phyloP scores from a whole-genome alignment of 2,329 filamentous ascomycete species.

The Colletotrichum sp. region DNA sequence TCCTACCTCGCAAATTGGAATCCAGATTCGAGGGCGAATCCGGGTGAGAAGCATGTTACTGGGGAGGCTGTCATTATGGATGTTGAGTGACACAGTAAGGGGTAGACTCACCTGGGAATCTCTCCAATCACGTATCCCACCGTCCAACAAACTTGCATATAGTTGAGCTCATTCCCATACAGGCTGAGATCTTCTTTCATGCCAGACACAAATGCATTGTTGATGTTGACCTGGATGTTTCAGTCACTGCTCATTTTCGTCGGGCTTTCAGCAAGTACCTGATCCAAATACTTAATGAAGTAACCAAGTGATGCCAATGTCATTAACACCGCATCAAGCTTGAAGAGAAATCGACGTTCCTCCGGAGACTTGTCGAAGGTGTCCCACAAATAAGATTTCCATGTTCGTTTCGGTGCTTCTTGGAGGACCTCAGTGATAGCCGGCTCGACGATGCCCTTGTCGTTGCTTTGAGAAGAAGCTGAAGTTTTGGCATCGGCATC shows the following conservation, averaged over 20 bases:
- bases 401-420: constrained; percentile 39
- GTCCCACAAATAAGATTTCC: constrained; percentile 54
- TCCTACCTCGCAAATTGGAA: constrained; percentile 31
- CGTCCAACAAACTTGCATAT: constrained; percentile 29
- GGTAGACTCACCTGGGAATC: constrained; percentile 22
- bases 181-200: constrained; percentile 28
- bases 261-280: neutral
- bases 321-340: constrained; percentile 43
- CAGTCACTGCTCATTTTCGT: neutral
- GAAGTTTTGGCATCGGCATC: neutral
- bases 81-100: neutral
- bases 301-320: constrained; percentile 32
- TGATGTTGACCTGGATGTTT: constrained; percentile 35
- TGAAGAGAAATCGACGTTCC: constrained; percentile 44
- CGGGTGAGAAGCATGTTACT: constrained; percentile 37
- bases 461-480: neutral
- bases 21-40: constrained; percentile 30
- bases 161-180: constrained; percentile 29
- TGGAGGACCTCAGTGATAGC: constrained; percentile 20
- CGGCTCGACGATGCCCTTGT: neutral
- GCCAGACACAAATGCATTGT: constrained; percentile 35
- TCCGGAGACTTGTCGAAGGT: constrained; percentile 46
- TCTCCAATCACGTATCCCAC: constrained; percentile 28
- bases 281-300: constrained; percentile 27
- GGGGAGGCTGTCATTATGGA: constrained; percentile 7